These are phyloP conservation scores for Cucurbita ficifolia DNA, from an alignment of 306 rosid genomes.

Conservation along the genomic window DNA sequence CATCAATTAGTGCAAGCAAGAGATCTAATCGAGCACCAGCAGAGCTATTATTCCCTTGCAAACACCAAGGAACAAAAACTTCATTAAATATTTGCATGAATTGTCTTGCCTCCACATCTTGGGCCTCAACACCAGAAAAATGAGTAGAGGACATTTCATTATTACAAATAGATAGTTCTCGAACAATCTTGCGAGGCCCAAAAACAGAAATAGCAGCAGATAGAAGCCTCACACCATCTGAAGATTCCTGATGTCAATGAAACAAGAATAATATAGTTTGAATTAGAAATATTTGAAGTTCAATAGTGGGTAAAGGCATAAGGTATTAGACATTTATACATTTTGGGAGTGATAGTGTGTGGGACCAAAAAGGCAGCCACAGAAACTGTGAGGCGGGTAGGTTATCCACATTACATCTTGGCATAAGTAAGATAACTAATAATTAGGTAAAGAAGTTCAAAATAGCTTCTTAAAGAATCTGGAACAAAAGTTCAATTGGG, in stretches of 20 bases:
- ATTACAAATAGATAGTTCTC: constrained; percentile 35
- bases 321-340: background rate
- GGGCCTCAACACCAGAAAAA: constrained; percentile 20
- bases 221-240: constrained; percentile 47
- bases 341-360: background rate
- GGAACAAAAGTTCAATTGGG: background rate
- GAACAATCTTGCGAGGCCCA: constrained; percentile 60
- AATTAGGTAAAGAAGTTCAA: background rate
- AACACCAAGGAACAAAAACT: constrained; percentile 81
- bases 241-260: constrained; percentile 48
- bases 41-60: constrained; percentile 35
- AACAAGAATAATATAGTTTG: background rate
- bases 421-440: background rate
- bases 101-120: constrained; percentile 21
- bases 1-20: constrained; percentile 64
- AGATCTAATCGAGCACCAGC: constrained; percentile 55
- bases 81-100: constrained; percentile 66
- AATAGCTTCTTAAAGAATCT: background rate
- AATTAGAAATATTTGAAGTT: background rate
- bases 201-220: constrained; percentile 54
- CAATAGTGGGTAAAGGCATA: background rate
- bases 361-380: background rate
- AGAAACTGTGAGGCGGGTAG: background rate
- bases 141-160: constrained; percentile 18
- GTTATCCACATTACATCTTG: background rate